Evolutionary conservation across 2,329 filamentous ascomycete genomes (phyloP), one percentile per base, ranked within the genome.

Genomic region (Ascochyta pisi): DNA sequence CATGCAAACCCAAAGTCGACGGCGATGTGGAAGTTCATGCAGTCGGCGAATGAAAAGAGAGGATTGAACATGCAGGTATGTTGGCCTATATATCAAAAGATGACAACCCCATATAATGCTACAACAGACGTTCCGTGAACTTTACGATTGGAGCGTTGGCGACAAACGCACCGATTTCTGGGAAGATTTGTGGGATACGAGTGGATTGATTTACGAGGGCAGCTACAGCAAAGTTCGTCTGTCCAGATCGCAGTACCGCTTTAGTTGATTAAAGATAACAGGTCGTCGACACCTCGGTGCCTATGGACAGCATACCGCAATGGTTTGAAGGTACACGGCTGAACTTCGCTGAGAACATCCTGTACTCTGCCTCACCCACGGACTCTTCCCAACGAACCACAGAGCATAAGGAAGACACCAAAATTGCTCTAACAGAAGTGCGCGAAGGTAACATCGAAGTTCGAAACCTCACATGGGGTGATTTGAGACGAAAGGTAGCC

Each of bases 271-370:
- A 7, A 22, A n/a, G 10, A 9, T 12, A 27, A 27, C 12, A 73
- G 62, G 72, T 89, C 1, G 87, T 95, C 3, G 90, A 96, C 68
- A 87, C 91, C 65, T 79, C 78, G 0, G 81, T 83, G 1, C 85
- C 87, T 1, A 91, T 96, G 73, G 87, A 91, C 57, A 79, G 81
- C 15, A 82, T 94, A 5, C 91, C 91, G 0, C 77, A 80, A 37
- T 96, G 91, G 91, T 96, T 95, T 73, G 78, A 85, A 1, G 91
- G 91, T 27, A 82, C 92, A 1, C 77, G 79, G 5, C 74, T 95
- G 64, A 96, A 92, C 68, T 94, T 88, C 70, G 88, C 90, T 5
- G 91, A 96, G 77, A 96, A 95, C 69, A 76, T 92, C 24, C 84
- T 96, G 24, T 93, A 85, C 77, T 83, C 83, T 1, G 71, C 73